Percentiles rank a stretch among this genome's conserved stretches.
These are phyloP conservation scores for Acer saccharum DNA, from an alignment of 345 rosid genomes.

Conservation along the genomic window DNA sequence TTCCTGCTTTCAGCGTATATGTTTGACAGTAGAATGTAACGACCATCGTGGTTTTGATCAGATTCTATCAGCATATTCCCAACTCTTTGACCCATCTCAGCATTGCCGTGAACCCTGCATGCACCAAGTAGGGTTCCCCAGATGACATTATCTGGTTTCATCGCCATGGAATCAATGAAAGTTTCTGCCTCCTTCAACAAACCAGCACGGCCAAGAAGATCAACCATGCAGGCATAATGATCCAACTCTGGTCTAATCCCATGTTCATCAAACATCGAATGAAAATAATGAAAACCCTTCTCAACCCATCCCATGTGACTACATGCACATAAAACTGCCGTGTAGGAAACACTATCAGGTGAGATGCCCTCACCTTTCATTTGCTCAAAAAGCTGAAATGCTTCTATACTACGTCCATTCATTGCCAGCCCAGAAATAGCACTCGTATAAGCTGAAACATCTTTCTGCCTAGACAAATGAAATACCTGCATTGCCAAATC, in stretches of 20 bases:
- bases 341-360: constrained; percentile 33
- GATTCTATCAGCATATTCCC: constrained; percentile 26
- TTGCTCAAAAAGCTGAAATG: constrained; percentile 29
- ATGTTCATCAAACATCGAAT: constrained; percentile 26
- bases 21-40: constrained; percentile 36
- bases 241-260: constrained; percentile 34
- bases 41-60: constrained; percentile 16
- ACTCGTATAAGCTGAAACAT: constrained; percentile 40
- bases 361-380: constrained; percentile 26
- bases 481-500: constrained; percentile 27
- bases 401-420: constrained; percentile 35
- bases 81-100: constrained; percentile 26
- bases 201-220: constrained; percentile 45
- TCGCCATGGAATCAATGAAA: constrained; percentile 33
- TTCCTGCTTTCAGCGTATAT: constrained; percentile 31
- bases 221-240: constrained; percentile 45
- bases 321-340: constrained; percentile 38
- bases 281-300: constrained; percentile 33
- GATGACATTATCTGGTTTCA: constrained; percentile 35
- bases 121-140: constrained; percentile 44
- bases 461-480: constrained; percentile 24
- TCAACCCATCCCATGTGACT: constrained; percentile 41
- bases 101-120: constrained; percentile 33
- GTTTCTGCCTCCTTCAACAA: constrained; percentile 35
- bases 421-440: constrained; percentile 35